A percentile compares a stretch with the other conserved stretches of the same genome.
Evolutionary conservation across 495 filamentous ascomycete genomes (phyloP).

Genomic region (Tricharina praecox): DNA sequence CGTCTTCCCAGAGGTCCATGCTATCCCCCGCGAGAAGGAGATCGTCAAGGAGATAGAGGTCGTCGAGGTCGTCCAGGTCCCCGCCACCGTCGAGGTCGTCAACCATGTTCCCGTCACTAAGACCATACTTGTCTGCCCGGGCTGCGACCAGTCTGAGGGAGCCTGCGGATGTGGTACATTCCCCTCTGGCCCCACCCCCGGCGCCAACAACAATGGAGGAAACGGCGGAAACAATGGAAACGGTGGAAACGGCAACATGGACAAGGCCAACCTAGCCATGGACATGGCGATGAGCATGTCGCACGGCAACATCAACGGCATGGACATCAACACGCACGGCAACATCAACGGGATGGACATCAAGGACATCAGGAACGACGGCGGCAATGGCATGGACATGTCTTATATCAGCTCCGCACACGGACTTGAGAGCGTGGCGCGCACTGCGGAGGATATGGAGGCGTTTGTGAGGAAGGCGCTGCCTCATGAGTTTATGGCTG

Average conservation of each 20-base stretch:
- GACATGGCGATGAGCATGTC: too few species aligned
- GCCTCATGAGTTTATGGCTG: not conserved
- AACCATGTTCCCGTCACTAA: slow-evolving; percentile 27
- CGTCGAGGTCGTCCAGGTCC: slow-evolving; percentile 26
- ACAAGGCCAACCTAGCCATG: too few species aligned
- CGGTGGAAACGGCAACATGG: too few species aligned
- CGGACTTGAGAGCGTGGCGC: not conserved
- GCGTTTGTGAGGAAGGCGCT: not conserved
- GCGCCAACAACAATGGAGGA: too few species aligned
- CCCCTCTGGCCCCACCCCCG: not conserved
- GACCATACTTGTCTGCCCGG: slow-evolving; percentile 14
- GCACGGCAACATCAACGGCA: too few species aligned
- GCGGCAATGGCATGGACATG: too few species aligned
- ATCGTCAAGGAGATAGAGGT: slow-evolving; percentile 22
- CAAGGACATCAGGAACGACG: too few species aligned
- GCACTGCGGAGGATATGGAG: not conserved
- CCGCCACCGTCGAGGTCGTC: slow-evolving; percentile 19
- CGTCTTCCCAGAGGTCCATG: slow-evolving; percentile 9
- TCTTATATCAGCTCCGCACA: too few species aligned
- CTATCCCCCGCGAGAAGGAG: slow-evolving; percentile 29
- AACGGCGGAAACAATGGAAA: too few species aligned
- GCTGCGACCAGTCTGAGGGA: slow-evolving; percentile 21
- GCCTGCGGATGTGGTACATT: slow-evolving; percentile 5
- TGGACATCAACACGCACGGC: too few species aligned
- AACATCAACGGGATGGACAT: not conserved